These are phyloP conservation scores for Pterocarpus santalinus DNA, from an alignment of 306 rosid genomes.

Conservation along the genomic window DNA sequence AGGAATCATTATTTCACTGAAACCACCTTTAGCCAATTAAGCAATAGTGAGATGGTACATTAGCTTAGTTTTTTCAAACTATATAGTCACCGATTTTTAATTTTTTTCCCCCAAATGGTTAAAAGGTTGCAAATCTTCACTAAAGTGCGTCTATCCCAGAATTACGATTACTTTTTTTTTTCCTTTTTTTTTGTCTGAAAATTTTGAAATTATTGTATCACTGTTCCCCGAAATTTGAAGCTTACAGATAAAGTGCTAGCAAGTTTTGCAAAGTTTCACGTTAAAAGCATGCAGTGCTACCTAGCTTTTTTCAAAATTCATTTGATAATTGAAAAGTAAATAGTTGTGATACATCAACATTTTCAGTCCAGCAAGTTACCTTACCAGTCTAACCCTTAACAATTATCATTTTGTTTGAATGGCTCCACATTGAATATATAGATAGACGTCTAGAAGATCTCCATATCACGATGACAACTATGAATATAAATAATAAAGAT, in stretches of 20 bases:
- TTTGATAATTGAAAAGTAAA: neutral
- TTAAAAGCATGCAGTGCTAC: neutral
- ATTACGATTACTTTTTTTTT: neutral
- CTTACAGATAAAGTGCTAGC: neutral
- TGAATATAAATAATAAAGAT: conserved; percentile 47
- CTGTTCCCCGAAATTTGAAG: conserved; percentile 3
- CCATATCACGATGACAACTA: conserved; percentile 40
- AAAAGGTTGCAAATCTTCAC: neutral
- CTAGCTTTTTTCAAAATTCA: neutral
- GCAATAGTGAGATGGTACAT: neutral
- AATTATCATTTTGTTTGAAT: conserved; percentile 3
- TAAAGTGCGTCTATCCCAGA: neutral
- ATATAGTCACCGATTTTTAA: neutral
- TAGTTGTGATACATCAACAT: neutral
- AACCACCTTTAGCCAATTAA: neutral
- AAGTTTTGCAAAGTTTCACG: neutral
- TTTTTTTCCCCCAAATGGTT: neutral
- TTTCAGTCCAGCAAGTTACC: neutral
- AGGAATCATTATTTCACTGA: neutral
- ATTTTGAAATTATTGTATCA: neutral
- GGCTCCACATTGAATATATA: conserved; percentile 11
- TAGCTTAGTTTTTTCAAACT: neutral
- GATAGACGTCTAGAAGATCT: conserved; percentile 26
- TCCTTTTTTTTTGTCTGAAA: neutral
- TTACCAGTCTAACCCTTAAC: neutral